Base-by-base conservation (phyloP, 176 grass and related monocot genomes). In the Avena sativa region DNA sequence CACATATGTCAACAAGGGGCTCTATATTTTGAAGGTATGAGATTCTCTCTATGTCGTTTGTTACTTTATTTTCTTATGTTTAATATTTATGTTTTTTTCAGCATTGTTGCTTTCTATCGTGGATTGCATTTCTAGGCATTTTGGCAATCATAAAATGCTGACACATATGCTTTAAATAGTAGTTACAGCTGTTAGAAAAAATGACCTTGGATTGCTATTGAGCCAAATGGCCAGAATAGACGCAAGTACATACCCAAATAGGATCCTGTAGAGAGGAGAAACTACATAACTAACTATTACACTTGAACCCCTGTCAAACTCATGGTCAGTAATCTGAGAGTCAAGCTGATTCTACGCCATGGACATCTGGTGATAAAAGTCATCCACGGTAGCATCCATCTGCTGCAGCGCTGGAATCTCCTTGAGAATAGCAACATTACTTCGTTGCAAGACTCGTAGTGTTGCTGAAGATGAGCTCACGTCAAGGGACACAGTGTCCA, bases 1-100 rank as follows among this genome's bases (percentile, higher is more conserved):
- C 4, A n/a, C 38, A 16, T 9, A 84, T 61, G 8, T 48, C 74
- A 21, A 47, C n/a, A 46, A 61, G 36, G 55, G 53, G 6, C 59
- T 74, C 10, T 74, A 74, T 32, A 84, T 84, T 61, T 74, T 9
- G 20, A 12, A 84, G 30, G 69, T 61, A 60, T 48, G 69, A 10
- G 55, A 16, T 12, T 58, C n/a, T 44, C 30, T 80, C n/a, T 44
- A 6, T 80, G 23, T 8, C 12, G 1, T 61, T 47, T 79, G 1
- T 43, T 34, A 59, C 5, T 32, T 32, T 32, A 32, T 32, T 32
- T 32, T 32, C 30, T 32, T 32, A 32, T 32, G 30, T 32, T 32
- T 32, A 32, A 32, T 32, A 32, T 32, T 32, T 32, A 32, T 32
- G 30, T 32, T 47, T 47, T 47, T 47, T 47, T 47, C 46, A 47